Conservation (phyloP, 83 land plant species). For the Picea engelmannii region DNA sequence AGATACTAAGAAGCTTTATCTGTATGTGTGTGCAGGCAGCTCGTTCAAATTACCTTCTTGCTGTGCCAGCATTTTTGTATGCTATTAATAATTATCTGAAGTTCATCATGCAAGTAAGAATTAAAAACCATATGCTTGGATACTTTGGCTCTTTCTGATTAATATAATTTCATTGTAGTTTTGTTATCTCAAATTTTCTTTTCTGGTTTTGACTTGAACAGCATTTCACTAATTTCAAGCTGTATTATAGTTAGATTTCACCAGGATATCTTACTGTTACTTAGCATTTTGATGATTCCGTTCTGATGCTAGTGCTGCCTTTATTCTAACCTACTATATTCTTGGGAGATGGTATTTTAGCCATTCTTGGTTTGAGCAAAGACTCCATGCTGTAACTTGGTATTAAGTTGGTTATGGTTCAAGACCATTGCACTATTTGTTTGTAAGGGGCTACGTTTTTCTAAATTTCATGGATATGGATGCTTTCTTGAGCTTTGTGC, state of each 20-base stretch:
- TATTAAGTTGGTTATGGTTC: not conserved
- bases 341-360: not conserved
- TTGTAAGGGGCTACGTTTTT: not conserved
- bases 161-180: not conserved
- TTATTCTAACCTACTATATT: not conserved
- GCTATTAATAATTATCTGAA: slow-evolving; percentile 97
- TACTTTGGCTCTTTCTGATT: not conserved
- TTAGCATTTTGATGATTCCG: not conserved
- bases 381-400: not conserved
- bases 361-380: not conserved
- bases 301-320: not conserved
- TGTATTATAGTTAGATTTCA: not conserved
- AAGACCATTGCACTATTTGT: not conserved
- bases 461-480: no score
- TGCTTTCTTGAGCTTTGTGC: slow-evolving; percentile 1
- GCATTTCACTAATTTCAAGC: not conserved
- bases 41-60: slow-evolving; percentile 85
- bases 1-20: not conserved
- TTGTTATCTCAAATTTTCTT: not conserved
- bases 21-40: slow-evolving; percentile 72
- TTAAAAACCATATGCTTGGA: not conserved
- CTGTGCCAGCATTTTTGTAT: slow-evolving; percentile 93
- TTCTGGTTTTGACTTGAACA: not conserved
- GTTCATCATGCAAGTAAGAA: slow-evolving; percentile 70
- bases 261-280: not conserved